phyloP scores from a whole-genome alignment of 176 grass and related monocot species.

The Oryza brachyantha region DNA sequence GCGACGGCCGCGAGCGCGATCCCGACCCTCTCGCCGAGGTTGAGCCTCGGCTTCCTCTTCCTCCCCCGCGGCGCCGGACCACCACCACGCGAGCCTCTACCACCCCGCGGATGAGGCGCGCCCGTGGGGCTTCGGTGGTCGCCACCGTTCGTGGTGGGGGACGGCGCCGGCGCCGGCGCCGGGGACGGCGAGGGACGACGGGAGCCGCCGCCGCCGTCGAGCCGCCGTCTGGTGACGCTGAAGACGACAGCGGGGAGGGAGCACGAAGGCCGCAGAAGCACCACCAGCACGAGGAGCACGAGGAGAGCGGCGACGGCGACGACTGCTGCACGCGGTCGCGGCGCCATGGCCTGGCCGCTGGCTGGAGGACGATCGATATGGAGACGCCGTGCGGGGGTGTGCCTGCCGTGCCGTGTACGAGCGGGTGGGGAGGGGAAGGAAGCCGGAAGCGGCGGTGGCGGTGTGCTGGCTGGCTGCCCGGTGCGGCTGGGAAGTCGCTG shows the following conservation, averaged over 20 bases:
- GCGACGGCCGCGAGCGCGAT: conserved; percentile 53
- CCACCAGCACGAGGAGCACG: background rate
- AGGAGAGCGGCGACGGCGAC: background rate
- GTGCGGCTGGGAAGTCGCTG: background rate
- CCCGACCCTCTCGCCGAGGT: conserved; percentile 54
- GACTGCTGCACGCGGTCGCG: background rate
- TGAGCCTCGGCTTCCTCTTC: conserved; percentile 19
- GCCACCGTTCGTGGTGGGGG: too few relatives aligned
- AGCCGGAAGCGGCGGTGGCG: too few relatives aligned
- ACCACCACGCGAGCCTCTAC: background rate
- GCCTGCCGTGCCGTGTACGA: too few relatives aligned
- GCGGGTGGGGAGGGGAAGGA: too few relatives aligned
- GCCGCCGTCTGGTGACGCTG: background rate
- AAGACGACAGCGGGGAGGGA: background rate
- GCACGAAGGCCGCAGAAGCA: background rate
- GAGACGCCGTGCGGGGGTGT: too few relatives aligned
- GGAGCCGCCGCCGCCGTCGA: background rate
- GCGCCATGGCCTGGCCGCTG: background rate
- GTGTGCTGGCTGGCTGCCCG: too few relatives aligned
- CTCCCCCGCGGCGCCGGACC: too few relatives aligned
- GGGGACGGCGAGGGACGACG: background rate
- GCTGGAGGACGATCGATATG: too few relatives aligned
- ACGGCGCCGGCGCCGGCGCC: background rate
- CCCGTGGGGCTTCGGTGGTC: background rate
- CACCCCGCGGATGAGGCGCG: background rate